Evolutionary conservation across 768 basidiomycete genomes (phyloP).

Genomic region (Hortiboletus campestris): DNA sequence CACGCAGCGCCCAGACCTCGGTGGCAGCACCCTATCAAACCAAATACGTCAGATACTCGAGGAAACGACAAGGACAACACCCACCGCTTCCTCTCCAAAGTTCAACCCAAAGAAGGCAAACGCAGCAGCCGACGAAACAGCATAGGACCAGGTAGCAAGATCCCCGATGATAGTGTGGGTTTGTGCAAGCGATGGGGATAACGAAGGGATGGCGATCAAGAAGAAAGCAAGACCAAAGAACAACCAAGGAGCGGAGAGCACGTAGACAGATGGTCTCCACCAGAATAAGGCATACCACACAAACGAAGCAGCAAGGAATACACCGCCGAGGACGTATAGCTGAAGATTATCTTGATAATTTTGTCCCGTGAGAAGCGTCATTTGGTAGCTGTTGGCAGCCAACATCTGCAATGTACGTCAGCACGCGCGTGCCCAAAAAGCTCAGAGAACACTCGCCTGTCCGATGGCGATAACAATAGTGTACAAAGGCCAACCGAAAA

Average conservation of each 20-base stretch:
- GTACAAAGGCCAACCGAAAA: constrained; percentile 89
- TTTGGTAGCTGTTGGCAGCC: constrained; percentile 91
- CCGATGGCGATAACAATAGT: constrained; percentile 85
- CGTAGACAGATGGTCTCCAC: constrained; percentile 82
- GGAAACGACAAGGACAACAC: constrained; percentile 21
- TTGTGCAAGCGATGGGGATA: constrained; percentile 54
- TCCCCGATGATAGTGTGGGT: constrained; percentile 70
- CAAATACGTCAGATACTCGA: constrained; percentile 6
- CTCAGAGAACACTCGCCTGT: constrained; percentile 47
- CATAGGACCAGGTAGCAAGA: constrained; percentile 88
- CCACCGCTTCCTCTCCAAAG: constrained; percentile 93
- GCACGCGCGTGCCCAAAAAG: background rate
- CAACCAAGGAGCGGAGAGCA: constrained; percentile 84
- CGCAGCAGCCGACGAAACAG: constrained; percentile 87
- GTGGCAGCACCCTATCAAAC: constrained; percentile 77
- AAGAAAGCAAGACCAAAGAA: constrained; percentile 92
- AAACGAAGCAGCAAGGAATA: constrained; percentile 82
- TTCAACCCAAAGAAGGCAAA: constrained; percentile 95
- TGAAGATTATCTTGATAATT: constrained; percentile 80
- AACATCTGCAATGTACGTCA: constrained; percentile 54
- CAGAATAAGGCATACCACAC: constrained; percentile 93
- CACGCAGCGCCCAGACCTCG: constrained; percentile 89
- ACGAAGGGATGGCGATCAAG: constrained; percentile 83
- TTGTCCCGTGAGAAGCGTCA: constrained; percentile 83
- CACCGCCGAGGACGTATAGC: constrained; percentile 85